Conservation (phyloP, 257 asterid species). For the Fraxinus quadrangulata region DNA sequence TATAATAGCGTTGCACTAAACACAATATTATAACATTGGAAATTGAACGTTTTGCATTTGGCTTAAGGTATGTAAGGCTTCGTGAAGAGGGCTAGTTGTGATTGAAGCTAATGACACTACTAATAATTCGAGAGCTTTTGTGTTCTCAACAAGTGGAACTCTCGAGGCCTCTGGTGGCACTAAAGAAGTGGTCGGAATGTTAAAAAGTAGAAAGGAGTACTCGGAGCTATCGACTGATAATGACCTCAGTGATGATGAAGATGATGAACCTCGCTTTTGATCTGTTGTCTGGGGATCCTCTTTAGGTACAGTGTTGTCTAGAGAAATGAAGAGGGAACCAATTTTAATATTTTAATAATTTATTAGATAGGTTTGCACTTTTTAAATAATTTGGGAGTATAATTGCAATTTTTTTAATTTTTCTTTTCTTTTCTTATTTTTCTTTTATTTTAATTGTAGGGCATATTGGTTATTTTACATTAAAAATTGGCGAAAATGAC, state of each 20-base stretch:
- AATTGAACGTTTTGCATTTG: conserved; percentile 38
- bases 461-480: no score
- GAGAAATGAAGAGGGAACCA: conserved; percentile 43
- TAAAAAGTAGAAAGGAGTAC: conserved; percentile 44
- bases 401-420: no score
- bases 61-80: conserved; percentile 24
- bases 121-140: neutral
- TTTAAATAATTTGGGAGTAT: no score
- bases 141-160: conserved; percentile 11
- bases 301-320: conserved; percentile 19
- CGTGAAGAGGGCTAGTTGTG: conserved; percentile 19
- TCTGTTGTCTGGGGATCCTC: conserved; percentile 26
- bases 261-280: conserved; percentile 52
- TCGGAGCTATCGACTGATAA: conserved; percentile 70
- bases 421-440: no score
- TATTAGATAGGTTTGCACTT: no score
- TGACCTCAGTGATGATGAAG: no score
- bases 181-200: conserved; percentile 31
- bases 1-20: no score
- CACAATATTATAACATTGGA: conserved; percentile 48
- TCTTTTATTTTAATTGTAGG: no score
- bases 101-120: conserved; percentile 3
- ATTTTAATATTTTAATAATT: no score
- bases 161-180: conserved; percentile 26
- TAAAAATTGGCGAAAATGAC: no score